These are phyloP conservation scores for Vitis rotundifolia DNA, from an alignment of 164 flowering plant genomes.

Conservation along the genomic window DNA sequence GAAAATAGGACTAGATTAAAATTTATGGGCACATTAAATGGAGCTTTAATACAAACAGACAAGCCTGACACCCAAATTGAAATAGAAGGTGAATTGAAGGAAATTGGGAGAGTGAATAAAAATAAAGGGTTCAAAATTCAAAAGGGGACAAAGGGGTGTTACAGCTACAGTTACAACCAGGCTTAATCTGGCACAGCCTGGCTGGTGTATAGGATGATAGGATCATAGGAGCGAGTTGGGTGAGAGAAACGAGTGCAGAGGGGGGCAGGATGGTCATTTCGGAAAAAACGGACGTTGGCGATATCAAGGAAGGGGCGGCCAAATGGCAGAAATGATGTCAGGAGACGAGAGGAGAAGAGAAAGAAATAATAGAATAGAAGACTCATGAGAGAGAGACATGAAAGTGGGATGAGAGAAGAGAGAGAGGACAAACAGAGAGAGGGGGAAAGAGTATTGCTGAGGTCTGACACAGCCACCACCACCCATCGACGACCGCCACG, in stretches of 20 bases:
- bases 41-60: too few species aligned
- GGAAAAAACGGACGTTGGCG: neutral
- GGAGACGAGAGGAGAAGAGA: neutral
- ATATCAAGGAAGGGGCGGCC: neutral
- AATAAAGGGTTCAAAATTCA: too few species aligned
- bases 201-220: too few species aligned
- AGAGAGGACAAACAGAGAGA: slow-evolving; percentile 3
- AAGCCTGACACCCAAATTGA: neutral
- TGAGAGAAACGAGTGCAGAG: too few species aligned
- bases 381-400: slow-evolving; percentile 4
- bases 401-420: slow-evolving; percentile 14
- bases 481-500: slow-evolving; percentile 24
- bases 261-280: neutral
- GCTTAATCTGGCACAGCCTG: too few species aligned
- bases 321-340: slow-evolving; percentile 6
- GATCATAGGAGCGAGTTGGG: too few species aligned
- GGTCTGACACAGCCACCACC: slow-evolving; percentile 25
- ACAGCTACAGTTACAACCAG: too few species aligned
- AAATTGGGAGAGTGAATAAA: too few species aligned
- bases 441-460: slow-evolving; percentile 8
- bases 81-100: neutral
- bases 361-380: slow-evolving; percentile 1
- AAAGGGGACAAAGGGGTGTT: too few species aligned
- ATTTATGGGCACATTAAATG: too few species aligned
- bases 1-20: too few species aligned